Conservation (phyloP, 2,329 filamentous ascomycete genomes). For the Ciborinia camelliae region DNA sequence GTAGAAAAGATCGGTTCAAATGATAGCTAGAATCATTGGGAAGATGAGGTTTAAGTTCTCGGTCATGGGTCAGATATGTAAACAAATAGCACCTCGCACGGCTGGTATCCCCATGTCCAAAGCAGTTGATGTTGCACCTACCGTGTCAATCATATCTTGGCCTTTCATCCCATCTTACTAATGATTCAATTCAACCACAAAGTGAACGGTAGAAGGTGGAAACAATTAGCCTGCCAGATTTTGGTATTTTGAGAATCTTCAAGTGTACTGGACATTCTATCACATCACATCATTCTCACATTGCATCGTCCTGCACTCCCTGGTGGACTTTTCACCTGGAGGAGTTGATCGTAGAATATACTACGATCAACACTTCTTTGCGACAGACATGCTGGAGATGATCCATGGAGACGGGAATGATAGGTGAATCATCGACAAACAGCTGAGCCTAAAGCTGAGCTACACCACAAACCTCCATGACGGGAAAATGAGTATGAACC, state of each 20-base stretch:
- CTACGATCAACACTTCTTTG: background rate
- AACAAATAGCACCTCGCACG: constrained; percentile 1
- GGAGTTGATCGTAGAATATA: background rate
- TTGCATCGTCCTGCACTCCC: background rate
- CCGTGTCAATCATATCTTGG: constrained; percentile 1
- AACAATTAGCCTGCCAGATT: background rate
- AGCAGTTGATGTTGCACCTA: background rate
- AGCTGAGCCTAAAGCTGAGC: background rate
- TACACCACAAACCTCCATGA: background rate
- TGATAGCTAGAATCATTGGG: background rate
- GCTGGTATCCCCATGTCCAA: constrained; percentile 16
- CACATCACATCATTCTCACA: background rate
- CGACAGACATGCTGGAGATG: background rate
- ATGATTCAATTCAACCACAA: background rate
- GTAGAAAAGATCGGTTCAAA: background rate
- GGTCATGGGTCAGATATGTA: background rate
- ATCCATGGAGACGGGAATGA: background rate
- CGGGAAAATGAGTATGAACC: background rate
- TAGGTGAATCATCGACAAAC: background rate
- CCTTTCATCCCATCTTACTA: background rate
- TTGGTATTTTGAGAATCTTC: background rate
- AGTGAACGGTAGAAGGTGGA: background rate
- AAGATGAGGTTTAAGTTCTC: constrained; percentile 1
- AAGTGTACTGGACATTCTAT: background rate
- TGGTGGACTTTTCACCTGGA: background rate